phyloP scores from a whole-genome alignment of 352 stramenopile genomes.

The Pythium folliculosum region DNA sequence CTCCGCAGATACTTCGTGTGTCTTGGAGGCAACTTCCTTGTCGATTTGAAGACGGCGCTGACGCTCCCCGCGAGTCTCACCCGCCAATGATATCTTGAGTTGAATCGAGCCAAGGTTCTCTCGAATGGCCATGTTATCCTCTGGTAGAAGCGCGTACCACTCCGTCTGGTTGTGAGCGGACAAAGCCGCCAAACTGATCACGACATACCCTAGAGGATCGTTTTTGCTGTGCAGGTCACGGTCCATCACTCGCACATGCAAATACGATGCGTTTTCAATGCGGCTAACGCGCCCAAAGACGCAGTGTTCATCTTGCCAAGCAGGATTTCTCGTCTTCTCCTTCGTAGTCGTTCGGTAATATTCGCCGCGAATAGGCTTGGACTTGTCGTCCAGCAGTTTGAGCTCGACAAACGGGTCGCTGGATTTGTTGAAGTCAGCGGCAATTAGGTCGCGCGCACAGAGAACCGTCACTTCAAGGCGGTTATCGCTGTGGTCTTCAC shows the following conservation, averaged over 20 bases:
- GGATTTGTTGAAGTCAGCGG: constrained; percentile 59
- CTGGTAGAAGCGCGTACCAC: constrained; percentile 53
- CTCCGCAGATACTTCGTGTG: constrained; percentile 58
- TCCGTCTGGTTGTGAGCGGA: constrained; percentile 48
- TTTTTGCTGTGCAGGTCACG: constrained; percentile 55
- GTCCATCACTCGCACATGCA: constrained; percentile 59
- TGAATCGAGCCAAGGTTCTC: constrained; percentile 59
- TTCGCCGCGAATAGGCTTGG: constrained; percentile 52
- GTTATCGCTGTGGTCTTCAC: constrained; percentile 65
- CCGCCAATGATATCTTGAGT: constrained; percentile 53
- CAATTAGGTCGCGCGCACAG: constrained; percentile 50
- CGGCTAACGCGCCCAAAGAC: constrained; percentile 60
- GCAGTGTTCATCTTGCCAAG: constrained; percentile 62
- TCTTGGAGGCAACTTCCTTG: constrained; percentile 54
- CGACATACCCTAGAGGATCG: constrained; percentile 50
- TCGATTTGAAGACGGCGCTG: constrained; percentile 52
- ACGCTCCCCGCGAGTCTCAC: constrained; percentile 61
- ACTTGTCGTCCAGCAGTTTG: constrained; percentile 53
- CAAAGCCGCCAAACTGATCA: constrained; percentile 52
- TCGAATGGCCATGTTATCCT: constrained; percentile 43
- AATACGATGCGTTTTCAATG: constrained; percentile 56
- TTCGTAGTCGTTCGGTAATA: constrained; percentile 50
- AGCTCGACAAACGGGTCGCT: constrained; percentile 69
- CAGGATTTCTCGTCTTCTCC: constrained; percentile 57
- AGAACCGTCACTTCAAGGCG: constrained; percentile 67